These are phyloP conservation scores for Penicillium argentinense DNA, from an alignment of 495 filamentous ascomycete genomes.

Conservation along the genomic window DNA sequence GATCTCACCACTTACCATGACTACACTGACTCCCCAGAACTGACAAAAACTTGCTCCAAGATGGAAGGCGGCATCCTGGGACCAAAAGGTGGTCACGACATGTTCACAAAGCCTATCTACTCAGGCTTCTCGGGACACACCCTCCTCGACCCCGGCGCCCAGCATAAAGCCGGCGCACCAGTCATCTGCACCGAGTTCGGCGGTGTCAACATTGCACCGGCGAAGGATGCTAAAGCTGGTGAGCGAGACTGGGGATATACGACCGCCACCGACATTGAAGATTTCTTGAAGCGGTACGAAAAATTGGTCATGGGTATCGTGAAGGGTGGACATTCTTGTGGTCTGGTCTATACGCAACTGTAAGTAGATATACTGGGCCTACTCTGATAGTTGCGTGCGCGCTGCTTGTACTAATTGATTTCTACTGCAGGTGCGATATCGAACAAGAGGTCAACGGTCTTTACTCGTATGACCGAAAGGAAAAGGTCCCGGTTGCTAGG, in stretches of 20 bases:
- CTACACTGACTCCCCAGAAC: slow-evolving; percentile 51
- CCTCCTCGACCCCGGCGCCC: slow-evolving; percentile 40
- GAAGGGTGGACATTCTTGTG: slow-evolving; percentile 35
- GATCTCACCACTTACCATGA: slow-evolving; percentile 63
- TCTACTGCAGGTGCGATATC: slow-evolving; percentile 36
- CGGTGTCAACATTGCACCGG: slow-evolving; percentile 57
- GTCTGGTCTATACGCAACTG: slow-evolving; percentile 42
- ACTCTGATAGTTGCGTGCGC: neutral
- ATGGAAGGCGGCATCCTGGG: slow-evolving; percentile 46
- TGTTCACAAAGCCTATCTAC: slow-evolving; percentile 48
- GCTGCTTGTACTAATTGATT: slow-evolving; percentile 3
- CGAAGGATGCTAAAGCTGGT: slow-evolving; percentile 24
- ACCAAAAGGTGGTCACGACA: slow-evolving; percentile 39
- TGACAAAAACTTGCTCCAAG: slow-evolving; percentile 46
- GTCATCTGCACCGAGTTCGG: slow-evolving; percentile 61
- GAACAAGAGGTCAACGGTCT: slow-evolving; percentile 44
- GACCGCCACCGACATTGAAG: slow-evolving; percentile 34
- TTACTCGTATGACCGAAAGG: slow-evolving; percentile 36
- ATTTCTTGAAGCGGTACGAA: slow-evolving; percentile 32
- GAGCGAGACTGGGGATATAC: slow-evolving; percentile 43
- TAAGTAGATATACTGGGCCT: slow-evolving; percentile 22
- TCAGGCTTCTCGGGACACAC: slow-evolving; percentile 17
- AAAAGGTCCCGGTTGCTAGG: slow-evolving; percentile 32
- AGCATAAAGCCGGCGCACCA: slow-evolving; percentile 48
- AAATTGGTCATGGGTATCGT: slow-evolving; percentile 38